phyloP scores from a whole-genome alignment of 2,329 filamentous ascomycete species.

The Ophiostoma australiae region DNA sequence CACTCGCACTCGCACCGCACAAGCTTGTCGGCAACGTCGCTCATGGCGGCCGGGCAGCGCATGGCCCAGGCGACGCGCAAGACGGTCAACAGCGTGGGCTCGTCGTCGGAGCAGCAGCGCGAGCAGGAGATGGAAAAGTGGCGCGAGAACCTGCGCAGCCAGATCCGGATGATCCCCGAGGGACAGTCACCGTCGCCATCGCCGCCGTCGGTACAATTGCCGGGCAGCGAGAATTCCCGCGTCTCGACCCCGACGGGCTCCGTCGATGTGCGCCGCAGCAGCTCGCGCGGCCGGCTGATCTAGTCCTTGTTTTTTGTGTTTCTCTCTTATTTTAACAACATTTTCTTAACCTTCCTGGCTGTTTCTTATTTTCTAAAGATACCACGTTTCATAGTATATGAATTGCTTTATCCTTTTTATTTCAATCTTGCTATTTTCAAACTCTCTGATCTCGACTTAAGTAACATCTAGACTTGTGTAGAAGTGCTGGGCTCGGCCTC shows the following conservation, averaged over 20 bases:
- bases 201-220: not conserved
- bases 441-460: not conserved
- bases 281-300: not conserved
- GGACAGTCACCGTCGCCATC: not conserved
- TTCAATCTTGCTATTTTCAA: not conserved
- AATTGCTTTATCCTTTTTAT: not conserved
- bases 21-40: conserved; percentile 19
- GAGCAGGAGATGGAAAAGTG: conserved; percentile 36
- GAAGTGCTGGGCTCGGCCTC: not conserved
- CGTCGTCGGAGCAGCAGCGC: conserved; percentile 12
- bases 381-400: conserved; percentile 5
- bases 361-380: conserved; percentile 13
- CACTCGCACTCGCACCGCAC: not conserved
- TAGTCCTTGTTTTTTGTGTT: not conserved
- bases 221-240: not conserved
- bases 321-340: not conserved
- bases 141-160: conserved; percentile 36
- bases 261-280: not conserved
- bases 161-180: conserved; percentile 36
- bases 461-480: no score
- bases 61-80: conserved; percentile 24
- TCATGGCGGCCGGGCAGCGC: conserved; percentile 21
- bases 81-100: conserved; percentile 22
- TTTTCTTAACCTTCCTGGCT: not conserved
- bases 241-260: not conserved